Base-by-base conservation (phyloP, 768 basidiomycete species). In the Clavaria fumosa region DNA sequence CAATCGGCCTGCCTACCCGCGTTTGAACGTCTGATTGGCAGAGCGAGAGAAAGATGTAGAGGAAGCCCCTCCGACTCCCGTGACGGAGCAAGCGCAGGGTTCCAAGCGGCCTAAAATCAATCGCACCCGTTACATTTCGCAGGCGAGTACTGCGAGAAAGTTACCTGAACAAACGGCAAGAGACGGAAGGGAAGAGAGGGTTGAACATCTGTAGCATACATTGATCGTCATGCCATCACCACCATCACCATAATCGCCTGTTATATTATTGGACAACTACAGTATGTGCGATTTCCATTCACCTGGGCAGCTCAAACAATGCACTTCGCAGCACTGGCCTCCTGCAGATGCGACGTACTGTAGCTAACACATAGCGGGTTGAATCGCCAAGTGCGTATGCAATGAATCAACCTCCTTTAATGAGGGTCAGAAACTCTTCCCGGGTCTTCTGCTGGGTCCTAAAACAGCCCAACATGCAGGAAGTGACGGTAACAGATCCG, bases 401-500 rank as follows among this genome's bases (percentile, higher is more conserved):
- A n/a, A n/a, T n/a, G n/a, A n/a, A 37, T 41, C 21, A 38, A 41
- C 42, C 39, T 20, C 56, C 54, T 56, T 77, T 84, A 35, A 91
- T 84, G 39, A 91, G 66, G 12, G 82, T 85, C 45, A 90, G 73
- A 63, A 91, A 91, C 56, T 97, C 95, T 60, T 95, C 91, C 21
- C 95, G 73, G 23, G 93, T 99, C 64, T 99, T 97, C 58, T 97
- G 91, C 48, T 91, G 84, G n/a, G 84, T 81, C 42, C 95, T 74
- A 72, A 99, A 99, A 55, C 89, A 95, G 11, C 95, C 95, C 37
- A 96, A 66, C 95, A 99, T 99, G 48, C 90, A 93, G 4, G 85
- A 90, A 4, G 95, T 99, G 31, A 90, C 81, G 1, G 95, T 99
- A 17, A 83, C 74, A 5, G 93, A 70, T 18, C 95, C 95, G 2